phyloP scores from a whole-genome alignment of 2,329 filamentous ascomycete species.

The Aspergillus puulaauensis region DNA sequence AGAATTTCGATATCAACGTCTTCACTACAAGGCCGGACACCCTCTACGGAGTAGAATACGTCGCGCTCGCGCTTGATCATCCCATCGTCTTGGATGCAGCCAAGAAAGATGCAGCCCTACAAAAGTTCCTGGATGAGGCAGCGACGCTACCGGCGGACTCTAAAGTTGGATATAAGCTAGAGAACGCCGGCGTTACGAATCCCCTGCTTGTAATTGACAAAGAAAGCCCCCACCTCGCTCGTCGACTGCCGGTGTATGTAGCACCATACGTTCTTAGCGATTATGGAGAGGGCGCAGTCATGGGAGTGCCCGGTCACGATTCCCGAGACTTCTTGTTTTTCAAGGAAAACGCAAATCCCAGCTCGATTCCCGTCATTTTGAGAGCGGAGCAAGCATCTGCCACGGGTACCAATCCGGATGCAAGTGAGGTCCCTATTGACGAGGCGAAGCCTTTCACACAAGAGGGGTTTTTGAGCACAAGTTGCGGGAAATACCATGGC shows the following conservation, averaged over 20 bases:
- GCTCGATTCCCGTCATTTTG: constrained; percentile 65
- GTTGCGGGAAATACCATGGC: constrained; percentile 65
- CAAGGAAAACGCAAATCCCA: constrained; percentile 63
- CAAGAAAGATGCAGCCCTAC: constrained; percentile 59
- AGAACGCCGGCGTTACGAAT: constrained; percentile 62
- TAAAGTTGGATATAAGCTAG: constrained; percentile 66
- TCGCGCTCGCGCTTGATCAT: constrained; percentile 74
- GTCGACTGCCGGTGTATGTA: constrained; percentile 69
- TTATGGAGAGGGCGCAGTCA: constrained; percentile 84
- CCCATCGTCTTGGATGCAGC: constrained; percentile 65
- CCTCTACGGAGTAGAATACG: constrained; percentile 80
- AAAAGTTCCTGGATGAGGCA: constrained; percentile 63
- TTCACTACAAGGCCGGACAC: constrained; percentile 87
- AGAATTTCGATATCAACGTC: constrained; percentile 59
- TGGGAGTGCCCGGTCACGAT: constrained; percentile 90
- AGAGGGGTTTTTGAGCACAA: constrained; percentile 66
- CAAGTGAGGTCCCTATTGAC: constrained; percentile 31
- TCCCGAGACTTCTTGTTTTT: constrained; percentile 76
- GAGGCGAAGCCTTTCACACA: constrained; percentile 59
- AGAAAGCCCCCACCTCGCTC: constrained; percentile 39
- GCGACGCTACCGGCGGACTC: constrained; percentile 55
- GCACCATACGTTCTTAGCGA: constrained; percentile 83
- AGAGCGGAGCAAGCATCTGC: constrained; percentile 37
- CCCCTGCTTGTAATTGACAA: constrained; percentile 60
- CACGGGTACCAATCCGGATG: constrained; percentile 5